Evolutionary conservation across 768 basidiomycete genomes (phyloP).

Genomic region (Lyophyllum shimeji): DNA sequence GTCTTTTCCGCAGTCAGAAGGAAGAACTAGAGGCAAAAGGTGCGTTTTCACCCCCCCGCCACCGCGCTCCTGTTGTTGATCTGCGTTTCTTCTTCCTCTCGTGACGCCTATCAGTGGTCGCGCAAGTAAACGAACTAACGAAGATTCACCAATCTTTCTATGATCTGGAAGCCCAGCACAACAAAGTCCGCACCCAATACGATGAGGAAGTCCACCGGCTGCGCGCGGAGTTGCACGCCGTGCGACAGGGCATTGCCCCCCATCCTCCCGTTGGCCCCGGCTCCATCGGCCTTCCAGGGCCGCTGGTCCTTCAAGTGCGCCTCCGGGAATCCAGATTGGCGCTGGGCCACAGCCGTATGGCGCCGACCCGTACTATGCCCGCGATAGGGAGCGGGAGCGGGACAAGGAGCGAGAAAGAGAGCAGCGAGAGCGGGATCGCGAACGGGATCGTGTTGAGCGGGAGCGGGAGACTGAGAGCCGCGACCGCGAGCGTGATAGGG

Average conservation of each 20-base stretch:
- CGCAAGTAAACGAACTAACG: slow-evolving; percentile 13
- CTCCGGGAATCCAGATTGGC: slow-evolving; percentile 17
- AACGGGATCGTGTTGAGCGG: slow-evolving; percentile 30
- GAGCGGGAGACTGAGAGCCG: slow-evolving; percentile 27
- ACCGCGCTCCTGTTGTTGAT: neutral
- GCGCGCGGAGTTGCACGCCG: slow-evolving; percentile 11
- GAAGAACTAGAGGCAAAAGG: slow-evolving; percentile 92
- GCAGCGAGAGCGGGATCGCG: slow-evolving; percentile 34
- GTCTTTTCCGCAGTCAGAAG: slow-evolving; percentile 67
- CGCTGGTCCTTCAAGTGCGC: slow-evolving; percentile 17
- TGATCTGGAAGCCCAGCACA: slow-evolving; percentile 17
- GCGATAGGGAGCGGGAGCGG: slow-evolving; percentile 24
- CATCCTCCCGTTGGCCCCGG: slow-evolving; percentile 19
- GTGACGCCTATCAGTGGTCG: slow-evolving; percentile 10
- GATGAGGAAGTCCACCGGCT: slow-evolving; percentile 17
- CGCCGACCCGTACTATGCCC: slow-evolving; percentile 21
- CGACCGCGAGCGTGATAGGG: slow-evolving; percentile 19
- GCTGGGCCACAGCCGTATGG: slow-evolving; percentile 16
- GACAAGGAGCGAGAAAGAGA: slow-evolving; percentile 26
- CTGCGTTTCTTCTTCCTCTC: neutral
- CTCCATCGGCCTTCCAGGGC: slow-evolving; percentile 16
- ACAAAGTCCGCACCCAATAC: slow-evolving; percentile 18
- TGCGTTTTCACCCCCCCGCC: slow-evolving; percentile 34
- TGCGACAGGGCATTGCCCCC: slow-evolving; percentile 23
- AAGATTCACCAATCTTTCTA: slow-evolving; percentile 19